Conservation (phyloP, 257 asterid species). For the Vinca minor region DNA sequence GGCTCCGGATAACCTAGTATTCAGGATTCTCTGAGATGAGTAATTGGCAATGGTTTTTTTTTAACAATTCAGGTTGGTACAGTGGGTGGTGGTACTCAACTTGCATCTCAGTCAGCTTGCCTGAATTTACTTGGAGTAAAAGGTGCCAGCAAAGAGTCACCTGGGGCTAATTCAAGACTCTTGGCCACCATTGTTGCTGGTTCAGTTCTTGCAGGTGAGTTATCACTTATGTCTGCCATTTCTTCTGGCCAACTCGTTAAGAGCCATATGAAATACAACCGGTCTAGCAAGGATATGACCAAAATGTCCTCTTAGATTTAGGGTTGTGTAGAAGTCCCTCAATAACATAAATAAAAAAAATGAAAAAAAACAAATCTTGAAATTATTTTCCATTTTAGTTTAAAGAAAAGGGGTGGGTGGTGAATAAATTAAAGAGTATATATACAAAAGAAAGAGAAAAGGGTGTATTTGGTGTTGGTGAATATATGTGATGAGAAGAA, state of each 20-base stretch:
- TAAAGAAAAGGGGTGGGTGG: background rate
- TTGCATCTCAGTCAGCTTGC: conserved; percentile 48
- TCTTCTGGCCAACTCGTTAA: conserved; percentile 48
- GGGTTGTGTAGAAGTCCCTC: background rate
- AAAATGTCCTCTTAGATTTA: conserved; percentile 13
- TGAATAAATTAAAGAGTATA: no score
- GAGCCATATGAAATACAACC: conserved; percentile 46
- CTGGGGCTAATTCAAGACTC: conserved; percentile 42
- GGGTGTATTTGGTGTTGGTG: background rate
- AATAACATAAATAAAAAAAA: background rate
- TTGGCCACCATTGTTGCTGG: conserved; percentile 46
- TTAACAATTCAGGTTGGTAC: conserved; percentile 36
- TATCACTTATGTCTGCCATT: conserved; percentile 45
- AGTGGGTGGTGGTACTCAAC: conserved; percentile 53
- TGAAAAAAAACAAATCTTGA: no score
- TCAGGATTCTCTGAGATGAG: background rate
- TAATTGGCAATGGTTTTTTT: background rate
- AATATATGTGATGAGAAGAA: background rate
- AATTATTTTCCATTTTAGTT: background rate
- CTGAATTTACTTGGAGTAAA: conserved; percentile 44
- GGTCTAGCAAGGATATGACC: conserved; percentile 37
- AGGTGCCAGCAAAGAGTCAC: conserved; percentile 35
- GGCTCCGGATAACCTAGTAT: no score
- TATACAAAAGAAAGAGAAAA: background rate
- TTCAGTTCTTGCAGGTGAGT: conserved; percentile 46